Conservation (phyloP, 768 basidiomycete species). For the Udeniomyces megalosporus region DNA sequence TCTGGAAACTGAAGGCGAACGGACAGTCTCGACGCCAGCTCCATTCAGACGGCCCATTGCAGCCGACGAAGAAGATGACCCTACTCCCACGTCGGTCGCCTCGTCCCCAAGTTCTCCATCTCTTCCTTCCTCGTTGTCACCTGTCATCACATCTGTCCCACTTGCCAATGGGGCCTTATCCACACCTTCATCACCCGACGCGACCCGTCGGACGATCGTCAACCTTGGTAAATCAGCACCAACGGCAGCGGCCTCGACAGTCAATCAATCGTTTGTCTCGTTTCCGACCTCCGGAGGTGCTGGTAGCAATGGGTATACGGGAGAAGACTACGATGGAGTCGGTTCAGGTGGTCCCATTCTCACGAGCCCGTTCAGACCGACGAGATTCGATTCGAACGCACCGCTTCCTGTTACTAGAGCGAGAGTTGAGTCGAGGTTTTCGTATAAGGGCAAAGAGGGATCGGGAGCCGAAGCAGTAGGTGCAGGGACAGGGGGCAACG, state of each 20-base stretch:
- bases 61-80: constrained; percentile 26
- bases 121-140: too few species aligned
- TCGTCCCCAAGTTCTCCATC: background rate
- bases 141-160: background rate
- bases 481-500: background rate
- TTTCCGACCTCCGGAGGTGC: constrained; percentile 1
- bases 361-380: background rate
- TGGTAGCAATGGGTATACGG: background rate
- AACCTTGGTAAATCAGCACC: background rate
- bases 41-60: constrained; percentile 32
- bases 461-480: background rate
- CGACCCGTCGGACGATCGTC: background rate
- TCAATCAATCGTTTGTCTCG: background rate
- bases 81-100: background rate
- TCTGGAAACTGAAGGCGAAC: background rate
- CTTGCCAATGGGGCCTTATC: too few species aligned
- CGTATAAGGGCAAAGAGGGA: background rate
- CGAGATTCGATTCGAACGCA: constrained; percentile 14
- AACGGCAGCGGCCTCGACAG: background rate
- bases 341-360: background rate
- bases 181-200: background rate
- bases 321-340: background rate
- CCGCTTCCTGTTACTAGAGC: constrained; percentile 6
- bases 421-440: background rate
- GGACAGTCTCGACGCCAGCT: constrained; percentile 10